Conservation (phyloP, 768 basidiomycete genomes). For the Amanita rubescens region DNA sequence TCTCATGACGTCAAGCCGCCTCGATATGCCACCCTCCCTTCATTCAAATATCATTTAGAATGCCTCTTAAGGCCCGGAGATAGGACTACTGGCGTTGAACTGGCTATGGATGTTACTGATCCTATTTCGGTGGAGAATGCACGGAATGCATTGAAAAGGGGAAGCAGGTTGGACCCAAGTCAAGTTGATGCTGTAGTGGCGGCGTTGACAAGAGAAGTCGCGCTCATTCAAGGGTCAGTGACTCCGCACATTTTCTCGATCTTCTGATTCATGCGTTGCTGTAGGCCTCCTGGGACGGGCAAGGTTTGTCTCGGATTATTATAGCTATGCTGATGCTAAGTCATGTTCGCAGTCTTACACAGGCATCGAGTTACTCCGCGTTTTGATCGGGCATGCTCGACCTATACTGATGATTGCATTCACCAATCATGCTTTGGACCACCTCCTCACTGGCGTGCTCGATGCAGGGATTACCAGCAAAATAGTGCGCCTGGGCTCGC, state of each 20-base stretch:
- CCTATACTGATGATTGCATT: slow-evolving; percentile 54
- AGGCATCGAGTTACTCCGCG: slow-evolving; percentile 60
- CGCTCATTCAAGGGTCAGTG: slow-evolving; percentile 64
- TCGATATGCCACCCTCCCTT: slow-evolving; percentile 42
- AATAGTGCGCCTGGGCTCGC: slow-evolving; percentile 64
- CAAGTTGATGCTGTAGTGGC: slow-evolving; percentile 67
- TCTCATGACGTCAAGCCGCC: slow-evolving; percentile 40
- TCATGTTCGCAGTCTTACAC: slow-evolving; percentile 47
- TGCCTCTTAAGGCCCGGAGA: slow-evolving; percentile 41
- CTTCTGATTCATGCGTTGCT: slow-evolving; percentile 1
- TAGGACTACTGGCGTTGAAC: slow-evolving; percentile 29
- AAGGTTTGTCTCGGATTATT: slow-evolving; percentile 35
- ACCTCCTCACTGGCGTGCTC: slow-evolving; percentile 57
- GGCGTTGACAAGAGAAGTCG: slow-evolving; percentile 49
- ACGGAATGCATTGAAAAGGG: background rate
- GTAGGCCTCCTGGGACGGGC: slow-evolving; percentile 77
- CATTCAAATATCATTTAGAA: slow-evolving; percentile 48
- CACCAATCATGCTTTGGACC: slow-evolving; percentile 78
- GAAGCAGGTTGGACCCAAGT: slow-evolving; percentile 57
- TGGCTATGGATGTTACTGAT: slow-evolving; percentile 39
- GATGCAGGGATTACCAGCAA: slow-evolving; percentile 57
- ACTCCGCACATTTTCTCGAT: background rate
- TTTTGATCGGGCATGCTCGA: slow-evolving; percentile 43
- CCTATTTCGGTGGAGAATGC: slow-evolving; percentile 33
- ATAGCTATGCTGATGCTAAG: background rate